These are phyloP conservation scores for Stachybotrys chartarum DNA, from an alignment of 2,329 filamentous ascomycete species.

Conservation along the genomic window DNA sequence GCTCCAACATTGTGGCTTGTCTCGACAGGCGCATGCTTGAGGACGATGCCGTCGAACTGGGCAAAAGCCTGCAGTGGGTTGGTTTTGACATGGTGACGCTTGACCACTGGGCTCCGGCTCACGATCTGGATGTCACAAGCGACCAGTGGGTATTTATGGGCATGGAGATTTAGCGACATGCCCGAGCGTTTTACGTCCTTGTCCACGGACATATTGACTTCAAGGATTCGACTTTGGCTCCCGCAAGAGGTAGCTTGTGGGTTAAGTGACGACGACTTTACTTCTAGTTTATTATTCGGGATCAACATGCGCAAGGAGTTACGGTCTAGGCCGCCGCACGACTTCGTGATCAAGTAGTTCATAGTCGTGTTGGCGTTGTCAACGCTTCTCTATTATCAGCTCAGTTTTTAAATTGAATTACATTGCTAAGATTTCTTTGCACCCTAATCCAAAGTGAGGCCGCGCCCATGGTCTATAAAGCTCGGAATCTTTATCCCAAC, in stretches of 20 bases:
- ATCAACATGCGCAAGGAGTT: too few relatives aligned
- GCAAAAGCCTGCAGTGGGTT: slow-evolving; percentile 86
- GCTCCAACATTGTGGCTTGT: slow-evolving; percentile 71
- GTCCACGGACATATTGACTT: too few relatives aligned
- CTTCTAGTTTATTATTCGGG: too few relatives aligned
- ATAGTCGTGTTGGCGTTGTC: too few relatives aligned
- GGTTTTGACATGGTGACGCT: slow-evolving; percentile 80
- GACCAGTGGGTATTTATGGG: slow-evolving; percentile 78
- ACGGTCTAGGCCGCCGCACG: too few relatives aligned
- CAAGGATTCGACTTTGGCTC: too few relatives aligned
- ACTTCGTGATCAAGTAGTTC: too few relatives aligned
- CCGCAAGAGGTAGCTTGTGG: too few relatives aligned
- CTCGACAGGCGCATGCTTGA: slow-evolving; percentile 64
- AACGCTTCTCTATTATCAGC: too few relatives aligned
- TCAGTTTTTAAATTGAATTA: too few relatives aligned
- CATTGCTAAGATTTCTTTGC: too few relatives aligned
- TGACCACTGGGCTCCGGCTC: slow-evolving; percentile 60
- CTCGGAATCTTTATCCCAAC: not conserved
- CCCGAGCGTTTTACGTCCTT: slow-evolving; percentile 3
- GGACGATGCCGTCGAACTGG: slow-evolving; percentile 57
- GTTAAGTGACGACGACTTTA: too few relatives aligned
- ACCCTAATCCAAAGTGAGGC: not conserved
- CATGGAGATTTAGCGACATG: slow-evolving; percentile 64
- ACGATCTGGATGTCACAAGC: slow-evolving; percentile 60
- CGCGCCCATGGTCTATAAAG: not conserved